Evolutionary conservation across 441 rosid genomes (phyloP), one percentile per base, ranked within the genome.

Genomic region (Adansonia gregorii): DNA sequence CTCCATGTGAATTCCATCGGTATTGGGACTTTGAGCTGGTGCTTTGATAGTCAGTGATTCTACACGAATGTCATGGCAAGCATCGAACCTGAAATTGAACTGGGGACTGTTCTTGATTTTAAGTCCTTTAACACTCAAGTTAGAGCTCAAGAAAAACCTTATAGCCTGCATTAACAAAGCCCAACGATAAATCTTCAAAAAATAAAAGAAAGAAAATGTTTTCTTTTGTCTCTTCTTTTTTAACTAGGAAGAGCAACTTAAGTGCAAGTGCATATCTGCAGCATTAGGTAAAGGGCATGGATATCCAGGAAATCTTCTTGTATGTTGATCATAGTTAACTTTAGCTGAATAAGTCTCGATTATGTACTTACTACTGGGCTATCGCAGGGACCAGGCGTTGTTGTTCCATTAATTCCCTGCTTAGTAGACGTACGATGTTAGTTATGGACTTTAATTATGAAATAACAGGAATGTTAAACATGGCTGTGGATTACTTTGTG

Each of bases 1-100:
- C 82, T 91, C 91, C 8, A 92, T 87, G 85, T 94, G 98, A 78
- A 93, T 94, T 15, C 97, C 98, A 78, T 93, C 97, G 0, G 98
- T 90, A 85, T 94, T 94, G 19, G 98, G 98, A 85, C 98, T 93
- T 14, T 78, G 75, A n/a, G 89, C 84, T 73, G 98, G 94, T 67
- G 98, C 88, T 20, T 83, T 86, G 35, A 92, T 87, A 74, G 76
- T 83, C 31, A 92, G 75, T 51, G 91, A 88, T 56, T 93, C 86
- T 22, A 93, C 82, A 41, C 74, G 83, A 74, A 93, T 93, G 48
- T 89, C 87, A 60, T 78, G 79, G 85, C 98, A 93, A 10, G 68
- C 72, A 78, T 88, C 98, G 55, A 94, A 92, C 84, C 92, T 85
- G 87, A 92, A 83, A 83, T 93, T 85, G 85, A 93, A 93, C 80